These are phyloP conservation scores for Tolypocladium inflatum DNA, from an alignment of 2,329 filamentous ascomycete genomes.

Conservation along the genomic window DNA sequence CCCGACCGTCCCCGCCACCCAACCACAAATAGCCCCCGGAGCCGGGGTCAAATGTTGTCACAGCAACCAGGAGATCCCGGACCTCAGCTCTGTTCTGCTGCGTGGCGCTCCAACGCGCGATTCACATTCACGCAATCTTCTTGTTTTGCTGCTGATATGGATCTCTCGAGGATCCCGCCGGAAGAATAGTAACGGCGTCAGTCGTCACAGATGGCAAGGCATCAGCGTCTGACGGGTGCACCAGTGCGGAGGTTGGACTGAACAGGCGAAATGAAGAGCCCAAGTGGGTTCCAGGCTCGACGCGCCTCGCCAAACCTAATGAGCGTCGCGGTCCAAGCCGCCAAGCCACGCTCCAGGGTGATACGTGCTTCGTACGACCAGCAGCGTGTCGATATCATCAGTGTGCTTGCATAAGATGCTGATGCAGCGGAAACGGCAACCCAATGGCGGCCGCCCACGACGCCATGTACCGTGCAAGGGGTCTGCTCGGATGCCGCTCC, in stretches of 20 bases:
- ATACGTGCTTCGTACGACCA: not conserved
- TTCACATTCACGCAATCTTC: not conserved
- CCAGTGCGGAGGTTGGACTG: not conserved
- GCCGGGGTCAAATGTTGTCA: constrained; percentile 12
- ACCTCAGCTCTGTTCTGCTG: not conserved
- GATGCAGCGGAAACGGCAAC: constrained; percentile 7
- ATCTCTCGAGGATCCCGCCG: not conserved
- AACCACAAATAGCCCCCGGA: constrained; percentile 6
- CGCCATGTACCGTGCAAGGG: constrained; percentile 6
- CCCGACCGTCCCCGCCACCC: constrained; percentile 7
- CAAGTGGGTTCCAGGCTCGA: not conserved
- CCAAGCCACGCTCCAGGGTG: not conserved
- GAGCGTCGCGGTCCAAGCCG: not conserved
- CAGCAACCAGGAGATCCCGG: constrained; percentile 10
- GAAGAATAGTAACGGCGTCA: not conserved
- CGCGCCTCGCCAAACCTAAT: not conserved
- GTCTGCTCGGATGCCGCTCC: not conserved
- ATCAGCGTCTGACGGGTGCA: not conserved
- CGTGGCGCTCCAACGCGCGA: not conserved
- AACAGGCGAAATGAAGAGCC: not conserved
- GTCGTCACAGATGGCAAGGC: not conserved
- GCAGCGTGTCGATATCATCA: constrained; percentile 2
- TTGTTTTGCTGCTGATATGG: not conserved
- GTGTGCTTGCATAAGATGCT: constrained; percentile 1
- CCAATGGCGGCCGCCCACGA: constrained; percentile 24